Evolutionary conservation across 306 rosid genomes (phyloP).

Genomic region (Inga leiocalycina): DNA sequence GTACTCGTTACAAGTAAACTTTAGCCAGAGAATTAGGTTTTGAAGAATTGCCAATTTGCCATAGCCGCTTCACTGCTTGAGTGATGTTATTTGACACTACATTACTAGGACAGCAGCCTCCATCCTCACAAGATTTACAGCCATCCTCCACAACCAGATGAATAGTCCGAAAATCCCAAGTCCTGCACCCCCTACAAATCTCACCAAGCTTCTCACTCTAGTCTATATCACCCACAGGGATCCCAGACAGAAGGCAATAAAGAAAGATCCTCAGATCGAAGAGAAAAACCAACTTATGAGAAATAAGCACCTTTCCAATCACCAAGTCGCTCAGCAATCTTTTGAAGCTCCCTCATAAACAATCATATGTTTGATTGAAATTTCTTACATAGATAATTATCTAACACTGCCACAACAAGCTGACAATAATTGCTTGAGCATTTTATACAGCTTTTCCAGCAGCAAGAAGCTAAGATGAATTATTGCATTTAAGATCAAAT

Average conservation of each 20-base stretch:
- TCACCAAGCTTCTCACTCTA: background rate
- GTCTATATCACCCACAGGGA: background rate
- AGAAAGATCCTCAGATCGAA: background rate
- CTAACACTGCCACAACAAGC: constrained; percentile 65
- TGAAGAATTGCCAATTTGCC: background rate
- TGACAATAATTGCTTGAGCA: constrained; percentile 59
- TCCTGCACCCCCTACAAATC: background rate
- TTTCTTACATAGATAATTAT: constrained; percentile 56
- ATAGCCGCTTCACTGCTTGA: background rate
- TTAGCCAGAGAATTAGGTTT: background rate
- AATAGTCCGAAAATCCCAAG: background rate
- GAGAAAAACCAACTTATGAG: background rate
- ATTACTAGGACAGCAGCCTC: background rate
- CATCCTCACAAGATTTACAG: background rate
- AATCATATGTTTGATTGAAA: background rate
- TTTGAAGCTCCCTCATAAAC: background rate
- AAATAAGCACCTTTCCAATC: constrained; percentile 7
- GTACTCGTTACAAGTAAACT: background rate
- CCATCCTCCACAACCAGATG: background rate
- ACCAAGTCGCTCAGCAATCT: background rate
- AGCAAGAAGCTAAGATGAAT: constrained; percentile 56
- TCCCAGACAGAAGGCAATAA: background rate
- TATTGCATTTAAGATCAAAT: constrained; percentile 60
- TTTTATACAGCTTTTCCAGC: constrained; percentile 66
- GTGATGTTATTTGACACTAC: constrained; percentile 21